phyloP scores from a whole-genome alignment of 2,329 filamentous ascomycete species.

The Clonostachys chloroleuca region DNA sequence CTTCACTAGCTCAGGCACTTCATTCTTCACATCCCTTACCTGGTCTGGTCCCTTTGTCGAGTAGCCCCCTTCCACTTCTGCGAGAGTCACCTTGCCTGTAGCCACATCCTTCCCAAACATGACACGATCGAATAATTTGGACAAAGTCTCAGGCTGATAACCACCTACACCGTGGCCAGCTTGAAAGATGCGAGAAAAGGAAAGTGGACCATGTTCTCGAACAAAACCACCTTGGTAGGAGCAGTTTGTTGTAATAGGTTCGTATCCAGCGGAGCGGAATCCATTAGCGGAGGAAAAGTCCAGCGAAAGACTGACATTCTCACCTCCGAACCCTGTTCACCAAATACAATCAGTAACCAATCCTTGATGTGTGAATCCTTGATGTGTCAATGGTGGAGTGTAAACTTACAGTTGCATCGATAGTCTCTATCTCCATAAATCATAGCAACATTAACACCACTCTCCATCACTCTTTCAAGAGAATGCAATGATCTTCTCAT shows the following conservation, averaged over 20 bases:
- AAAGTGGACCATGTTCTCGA: slow-evolving; percentile 68
- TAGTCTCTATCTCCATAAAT: slow-evolving; percentile 62
- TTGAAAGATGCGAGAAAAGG: slow-evolving; percentile 60
- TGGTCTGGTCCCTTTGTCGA: background rate
- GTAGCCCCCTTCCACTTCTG: slow-evolving; percentile 21
- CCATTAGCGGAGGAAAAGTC: slow-evolving; percentile 22
- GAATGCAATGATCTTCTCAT: slow-evolving; percentile 28
- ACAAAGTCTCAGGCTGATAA: slow-evolving; percentile 50
- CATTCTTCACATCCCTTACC: background rate
- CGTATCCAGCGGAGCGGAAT: slow-evolving; percentile 65
- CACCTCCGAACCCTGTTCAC: background rate
- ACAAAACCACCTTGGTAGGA: slow-evolving; percentile 66
- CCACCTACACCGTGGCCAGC: slow-evolving; percentile 56
- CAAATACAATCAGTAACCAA: background rate
- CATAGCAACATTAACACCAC: slow-evolving; percentile 63
- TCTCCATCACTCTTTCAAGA: slow-evolving; percentile 52
- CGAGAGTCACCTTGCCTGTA: slow-evolving; percentile 36
- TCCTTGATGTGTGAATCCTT: no score
- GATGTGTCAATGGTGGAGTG: background rate
- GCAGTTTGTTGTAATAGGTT: slow-evolving; percentile 61
- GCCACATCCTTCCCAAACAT: slow-evolving; percentile 47
- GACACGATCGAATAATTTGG: slow-evolving; percentile 52
- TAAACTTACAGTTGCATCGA: slow-evolving; percentile 51
- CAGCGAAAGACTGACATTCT: slow-evolving; percentile 46
- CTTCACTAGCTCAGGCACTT: background rate